Percentiles rank a stretch among this genome's conserved stretches.
phyloP scores from a whole-genome alignment of 208 protist genomes.

The Trypanosoma avium region DNA sequence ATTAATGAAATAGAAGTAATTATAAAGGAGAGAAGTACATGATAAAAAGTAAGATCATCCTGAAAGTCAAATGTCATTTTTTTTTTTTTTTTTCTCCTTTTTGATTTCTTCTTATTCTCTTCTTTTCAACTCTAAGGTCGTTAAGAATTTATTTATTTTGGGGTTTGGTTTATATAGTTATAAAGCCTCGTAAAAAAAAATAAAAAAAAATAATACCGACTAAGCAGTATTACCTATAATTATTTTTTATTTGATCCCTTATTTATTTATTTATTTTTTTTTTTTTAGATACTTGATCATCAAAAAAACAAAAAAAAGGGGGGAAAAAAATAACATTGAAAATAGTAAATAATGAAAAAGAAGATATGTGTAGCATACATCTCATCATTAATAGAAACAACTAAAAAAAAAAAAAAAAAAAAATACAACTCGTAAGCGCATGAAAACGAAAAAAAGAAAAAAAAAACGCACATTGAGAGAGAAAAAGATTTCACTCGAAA shows the following conservation, averaged over 20 bases:
- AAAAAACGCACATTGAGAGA: too few relatives aligned
- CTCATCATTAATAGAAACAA: neutral
- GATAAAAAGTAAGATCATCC: slow-evolving; percentile 17
- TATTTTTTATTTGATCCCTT: neutral
- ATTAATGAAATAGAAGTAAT: slow-evolving; percentile 12
- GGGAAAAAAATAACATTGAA: neutral
- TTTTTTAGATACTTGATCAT: neutral
- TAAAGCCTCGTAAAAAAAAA: too few relatives aligned
- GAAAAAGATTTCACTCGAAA: too few relatives aligned
- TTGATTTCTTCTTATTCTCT: neutral
- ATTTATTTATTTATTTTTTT: neutral
- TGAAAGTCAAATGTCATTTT: slow-evolving; percentile 16
- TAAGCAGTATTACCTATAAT: neutral
- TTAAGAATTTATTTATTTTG: neutral
- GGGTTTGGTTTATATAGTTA: too few relatives aligned
- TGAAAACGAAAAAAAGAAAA: too few relatives aligned
- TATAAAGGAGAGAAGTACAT: slow-evolving; percentile 24
- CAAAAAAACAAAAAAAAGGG: slow-evolving; percentile 9
- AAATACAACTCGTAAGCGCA: neutral
- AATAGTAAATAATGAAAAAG: slow-evolving; percentile 7
- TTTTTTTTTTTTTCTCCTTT: neutral
- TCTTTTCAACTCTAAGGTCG: neutral
- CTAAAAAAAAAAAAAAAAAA: slow-evolving; percentile 9
- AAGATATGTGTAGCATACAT: neutral
- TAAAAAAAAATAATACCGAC: too few relatives aligned